Percentiles rank a stretch among this genome's conserved stretches.
Conservation (phyloP, 2,329 filamentous ascomycete genomes). For the Tolypocladium capitatum region DNA sequence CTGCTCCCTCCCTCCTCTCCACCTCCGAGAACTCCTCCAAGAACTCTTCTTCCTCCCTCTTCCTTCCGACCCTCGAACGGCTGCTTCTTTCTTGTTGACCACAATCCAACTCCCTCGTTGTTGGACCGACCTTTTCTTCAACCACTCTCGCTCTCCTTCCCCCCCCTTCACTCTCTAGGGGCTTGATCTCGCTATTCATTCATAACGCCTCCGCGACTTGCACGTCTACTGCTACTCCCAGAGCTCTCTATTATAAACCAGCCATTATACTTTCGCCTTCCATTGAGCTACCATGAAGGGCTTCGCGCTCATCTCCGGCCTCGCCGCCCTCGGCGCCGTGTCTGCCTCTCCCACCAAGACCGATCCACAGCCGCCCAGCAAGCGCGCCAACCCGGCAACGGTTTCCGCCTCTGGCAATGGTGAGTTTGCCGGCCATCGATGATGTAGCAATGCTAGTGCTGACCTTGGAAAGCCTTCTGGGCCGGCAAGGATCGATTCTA, state of each 20-base stretch:
- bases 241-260: background rate
- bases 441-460: background rate
- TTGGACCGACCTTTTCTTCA: conserved; percentile 18
- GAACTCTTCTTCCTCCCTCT: conserved; percentile 6
- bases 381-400: conserved; percentile 34
- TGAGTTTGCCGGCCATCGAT: conserved; percentile 16
- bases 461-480: conserved; percentile 37
- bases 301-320: conserved; percentile 29
- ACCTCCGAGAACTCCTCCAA: too few species aligned
- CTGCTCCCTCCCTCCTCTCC: background rate
- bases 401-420: conserved; percentile 45
- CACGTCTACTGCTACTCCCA: background rate
- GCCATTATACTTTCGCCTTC: conserved; percentile 5
- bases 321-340: conserved; percentile 32
- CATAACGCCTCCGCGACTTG: background rate
- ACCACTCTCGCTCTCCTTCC: conserved; percentile 4
- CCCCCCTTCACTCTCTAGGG: conserved; percentile 8
- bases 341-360: conserved; percentile 37
- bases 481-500: conserved; percentile 40
- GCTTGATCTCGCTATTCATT: conserved; percentile 4
- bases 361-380: conserved; percentile 31
- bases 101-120: conserved; percentile 22
- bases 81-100: conserved; percentile 12
- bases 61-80: conserved; percentile 1
- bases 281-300: conserved; percentile 32